A percentile compares a stretch with the other conserved stretches of the same genome.
Conservation (phyloP, 2,329 filamentous ascomycete genomes). For the Pyrenochaeta sp. region DNA sequence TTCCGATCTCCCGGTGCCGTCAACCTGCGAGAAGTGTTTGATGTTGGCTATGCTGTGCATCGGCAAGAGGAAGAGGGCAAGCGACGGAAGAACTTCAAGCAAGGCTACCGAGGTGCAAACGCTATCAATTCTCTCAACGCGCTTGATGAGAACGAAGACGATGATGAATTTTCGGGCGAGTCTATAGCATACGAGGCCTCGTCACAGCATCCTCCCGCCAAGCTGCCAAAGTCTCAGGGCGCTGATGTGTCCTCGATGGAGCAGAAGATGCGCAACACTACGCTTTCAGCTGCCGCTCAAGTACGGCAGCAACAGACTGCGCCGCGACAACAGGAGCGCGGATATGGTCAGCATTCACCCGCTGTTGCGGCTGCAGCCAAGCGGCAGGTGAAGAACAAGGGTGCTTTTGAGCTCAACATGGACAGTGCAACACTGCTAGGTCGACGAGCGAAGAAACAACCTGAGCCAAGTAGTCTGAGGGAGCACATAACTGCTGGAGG, state of each 20-base stretch:
- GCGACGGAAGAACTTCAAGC: slow-evolving; percentile 81
- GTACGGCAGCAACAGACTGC: slow-evolving; percentile 61
- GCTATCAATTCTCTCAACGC: slow-evolving; percentile 72
- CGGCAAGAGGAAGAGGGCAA: slow-evolving; percentile 96
- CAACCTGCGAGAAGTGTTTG: slow-evolving; percentile 96
- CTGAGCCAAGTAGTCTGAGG: slow-evolving; percentile 56
- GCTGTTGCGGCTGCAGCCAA: slow-evolving; percentile 84
- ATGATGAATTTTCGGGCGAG: slow-evolving; percentile 73
- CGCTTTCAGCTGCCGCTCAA: slow-evolving; percentile 72
- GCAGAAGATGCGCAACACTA: slow-evolving; percentile 85
- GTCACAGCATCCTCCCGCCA: slow-evolving; percentile 62
- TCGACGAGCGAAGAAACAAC: slow-evolving; percentile 65
- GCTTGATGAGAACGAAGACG: slow-evolving; percentile 70
- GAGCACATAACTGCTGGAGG: slow-evolving; percentile 50
- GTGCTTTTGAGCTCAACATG: slow-evolving; percentile 89
- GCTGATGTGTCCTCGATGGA: slow-evolving; percentile 78
- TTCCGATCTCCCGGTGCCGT: slow-evolving; percentile 95
- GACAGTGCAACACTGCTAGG: slow-evolving; percentile 91
- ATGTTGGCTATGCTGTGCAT: slow-evolving; percentile 97
- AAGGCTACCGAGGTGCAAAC: slow-evolving; percentile 71
- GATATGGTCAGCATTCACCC: slow-evolving; percentile 90
- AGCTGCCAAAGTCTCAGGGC: slow-evolving; percentile 72
- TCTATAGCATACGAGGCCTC: slow-evolving; percentile 62
- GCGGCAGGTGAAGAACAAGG: slow-evolving; percentile 80
- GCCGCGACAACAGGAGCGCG: slow-evolving; percentile 62